Evolutionary conservation across 108 stramenopile species (phyloP).

Genomic region (Pseudonitzschia pungens): DNA sequence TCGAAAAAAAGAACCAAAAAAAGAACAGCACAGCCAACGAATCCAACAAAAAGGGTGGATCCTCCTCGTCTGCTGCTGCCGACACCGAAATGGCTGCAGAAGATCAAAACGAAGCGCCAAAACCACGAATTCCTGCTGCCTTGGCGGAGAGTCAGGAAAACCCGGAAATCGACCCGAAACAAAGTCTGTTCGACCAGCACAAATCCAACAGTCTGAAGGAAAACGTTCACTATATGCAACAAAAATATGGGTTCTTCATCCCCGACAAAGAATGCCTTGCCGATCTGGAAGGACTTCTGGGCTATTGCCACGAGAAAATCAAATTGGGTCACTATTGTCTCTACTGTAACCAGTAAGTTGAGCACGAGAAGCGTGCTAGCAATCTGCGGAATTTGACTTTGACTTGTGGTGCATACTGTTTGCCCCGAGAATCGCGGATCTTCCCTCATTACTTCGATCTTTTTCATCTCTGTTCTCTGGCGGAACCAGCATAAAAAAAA

Average conservation of each 20-base stretch:
- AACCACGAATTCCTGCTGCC: slow-evolving; percentile 9
- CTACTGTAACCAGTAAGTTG: slow-evolving; percentile 78
- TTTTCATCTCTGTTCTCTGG: background rate
- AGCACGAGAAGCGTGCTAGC: background rate
- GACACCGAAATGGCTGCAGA: background rate
- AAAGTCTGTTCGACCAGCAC: slow-evolving; percentile 85
- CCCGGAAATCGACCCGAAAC: slow-evolving; percentile 79
- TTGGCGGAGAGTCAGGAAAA: slow-evolving; percentile 56
- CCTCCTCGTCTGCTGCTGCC: slow-evolving; percentile 8
- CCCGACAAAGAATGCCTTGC: slow-evolving; percentile 88
- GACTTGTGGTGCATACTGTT: background rate
- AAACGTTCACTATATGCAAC: slow-evolving; percentile 74
- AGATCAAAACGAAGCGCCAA: slow-evolving; percentile 8
- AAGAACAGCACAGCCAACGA: background rate
- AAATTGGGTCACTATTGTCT: slow-evolving; percentile 91
- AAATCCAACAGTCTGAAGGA: slow-evolving; percentile 51
- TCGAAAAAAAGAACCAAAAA: slow-evolving; percentile 24
- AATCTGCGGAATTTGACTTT: background rate
- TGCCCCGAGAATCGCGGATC: background rate
- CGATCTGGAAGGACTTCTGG: slow-evolving; percentile 81
- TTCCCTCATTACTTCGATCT: background rate
- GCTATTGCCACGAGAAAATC: slow-evolving; percentile 94
- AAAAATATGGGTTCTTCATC: slow-evolving; percentile 86
- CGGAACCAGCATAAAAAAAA: background rate
- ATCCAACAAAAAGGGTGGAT: background rate